Percentiles rank a stretch among this genome's conserved stretches.
Conservation (phyloP, 1,139 yeast genomes). For the Suhomyces chickasaworum region DNA sequence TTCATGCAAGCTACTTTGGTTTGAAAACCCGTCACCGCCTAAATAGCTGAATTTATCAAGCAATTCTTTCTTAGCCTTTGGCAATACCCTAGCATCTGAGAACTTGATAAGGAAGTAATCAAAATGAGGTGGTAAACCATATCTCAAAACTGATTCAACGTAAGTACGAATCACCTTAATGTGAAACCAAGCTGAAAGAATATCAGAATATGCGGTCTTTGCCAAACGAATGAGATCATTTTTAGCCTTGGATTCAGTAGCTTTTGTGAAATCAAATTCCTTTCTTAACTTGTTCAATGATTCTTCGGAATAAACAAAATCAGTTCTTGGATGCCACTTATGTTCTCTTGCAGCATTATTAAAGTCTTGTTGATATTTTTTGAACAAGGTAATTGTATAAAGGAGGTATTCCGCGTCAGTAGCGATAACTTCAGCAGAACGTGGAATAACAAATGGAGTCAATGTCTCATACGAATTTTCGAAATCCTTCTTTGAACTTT, state of each 20-base stretch:
- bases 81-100: conserved; percentile 39
- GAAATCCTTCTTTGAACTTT: conserved; percentile 59
- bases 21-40: conserved; percentile 85
- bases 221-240: conserved; percentile 81
- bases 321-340: conserved; percentile 88
- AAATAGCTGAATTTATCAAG: conserved; percentile 78
- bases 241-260: conserved; percentile 71
- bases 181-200: conserved; percentile 85
- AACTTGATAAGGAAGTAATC: conserved; percentile 61
- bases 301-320: conserved; percentile 84
- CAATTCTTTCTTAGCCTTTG: conserved; percentile 67
- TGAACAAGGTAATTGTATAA: conserved; percentile 81
- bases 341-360: conserved; percentile 73
- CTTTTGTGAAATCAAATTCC: conserved; percentile 75
- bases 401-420: conserved; percentile 73
- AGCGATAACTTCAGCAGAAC: conserved; percentile 73
- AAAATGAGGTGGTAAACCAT: conserved; percentile 95
- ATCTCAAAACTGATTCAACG: conserved; percentile 76
- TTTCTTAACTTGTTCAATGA: conserved; percentile 67
- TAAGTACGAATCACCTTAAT: conserved; percentile 64
- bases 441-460: conserved; percentile 83
- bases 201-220: conserved; percentile 84
- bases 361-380: conserved; percentile 74
- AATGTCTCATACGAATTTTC: conserved; percentile 72
- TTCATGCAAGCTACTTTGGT: conserved; percentile 69